These are phyloP conservation scores for Pleurozium schreberi DNA, from an alignment of 225 moss, liverwort and hornwort species.

Conservation along the genomic window DNA sequence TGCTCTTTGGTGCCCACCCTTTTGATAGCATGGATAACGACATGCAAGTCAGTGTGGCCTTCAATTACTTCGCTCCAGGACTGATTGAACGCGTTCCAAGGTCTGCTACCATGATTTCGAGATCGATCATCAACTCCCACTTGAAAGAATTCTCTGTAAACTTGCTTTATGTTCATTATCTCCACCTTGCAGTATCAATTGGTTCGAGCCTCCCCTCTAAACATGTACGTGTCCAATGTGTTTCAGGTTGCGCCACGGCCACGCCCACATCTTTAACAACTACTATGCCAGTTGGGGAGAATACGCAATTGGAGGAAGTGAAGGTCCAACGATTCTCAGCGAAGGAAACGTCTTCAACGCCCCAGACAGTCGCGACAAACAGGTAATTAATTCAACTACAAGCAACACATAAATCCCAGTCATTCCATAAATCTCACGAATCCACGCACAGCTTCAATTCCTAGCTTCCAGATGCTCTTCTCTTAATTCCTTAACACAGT, in stretches of 20 bases:
- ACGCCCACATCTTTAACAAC: slow-evolving; percentile 26
- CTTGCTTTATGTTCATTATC: background rate
- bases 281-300: slow-evolving; percentile 17
- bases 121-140: background rate
- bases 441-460: background rate
- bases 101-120: background rate
- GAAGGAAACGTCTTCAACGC: slow-evolving; percentile 22
- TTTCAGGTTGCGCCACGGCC: slow-evolving; percentile 12
- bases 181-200: background rate
- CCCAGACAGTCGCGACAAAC: background rate
- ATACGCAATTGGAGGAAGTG: slow-evolving; percentile 33
- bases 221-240: background rate
- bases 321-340: slow-evolving; percentile 23
- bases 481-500: no score
- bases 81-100: slow-evolving; percentile 33
- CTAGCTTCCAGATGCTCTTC: background rate
- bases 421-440: background rate
- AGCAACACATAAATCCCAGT: no score
- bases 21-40: background rate
- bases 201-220: background rate
- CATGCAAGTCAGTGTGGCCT: slow-evolving; percentile 28
- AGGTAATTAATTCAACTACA: background rate
- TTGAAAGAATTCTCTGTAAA: background rate
- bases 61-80: slow-evolving; percentile 27
- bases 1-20: slow-evolving; percentile 32